Evolutionary conservation across 2,329 filamentous ascomycete genomes (phyloP), one percentile per base, ranked within the genome.

Genomic region (Claviceps humidiphila): DNA sequence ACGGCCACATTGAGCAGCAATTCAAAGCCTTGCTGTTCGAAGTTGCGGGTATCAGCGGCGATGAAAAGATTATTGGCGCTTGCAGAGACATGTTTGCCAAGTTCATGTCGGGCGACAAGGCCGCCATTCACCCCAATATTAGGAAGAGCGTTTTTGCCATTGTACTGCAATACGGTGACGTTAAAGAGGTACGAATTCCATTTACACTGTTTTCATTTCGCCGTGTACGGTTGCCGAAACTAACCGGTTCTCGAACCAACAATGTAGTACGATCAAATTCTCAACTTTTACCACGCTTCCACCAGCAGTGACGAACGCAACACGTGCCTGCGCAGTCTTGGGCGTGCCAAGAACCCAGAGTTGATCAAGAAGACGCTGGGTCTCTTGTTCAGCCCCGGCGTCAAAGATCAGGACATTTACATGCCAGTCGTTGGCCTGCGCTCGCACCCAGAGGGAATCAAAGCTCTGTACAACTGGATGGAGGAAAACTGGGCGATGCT

Each of bases 401-500:
- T 96, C 69, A 95, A 94, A 74, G 89, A 87, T 58, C 91, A 96
- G 68, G 91, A 97, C 67, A 83, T 96, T 58, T 96, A 95, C 71
- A 82, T 95, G 65, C 90, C 91, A 1, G 79, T 93, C 41, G 80
- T 81, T 38, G 87, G 87, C 7, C 78, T 97, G 30, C 81, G 90
- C 54, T 80, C 79, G 51, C 88, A 94, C 64, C 72, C 81, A 7
- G 81, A 82, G 44, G 91, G 91, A 59, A 85, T 95, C 52, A 74
- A 86, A 53, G 86, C 86, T 7, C 77, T 95, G 53, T 96, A 86
- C 77, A 69, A 67, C 17, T 97, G 88, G 87, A 76, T 95, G 74
- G 86, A 83, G 64, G 76, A 82, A 58, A 93, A 95, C 71, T 97
- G 91, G 89, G 86, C 87, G n/a, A 76, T 80, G 38, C 74, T 97